Evolutionary conservation across 768 basidiomycete genomes (phyloP).

Genomic region (Tephrocybe sp.): DNA sequence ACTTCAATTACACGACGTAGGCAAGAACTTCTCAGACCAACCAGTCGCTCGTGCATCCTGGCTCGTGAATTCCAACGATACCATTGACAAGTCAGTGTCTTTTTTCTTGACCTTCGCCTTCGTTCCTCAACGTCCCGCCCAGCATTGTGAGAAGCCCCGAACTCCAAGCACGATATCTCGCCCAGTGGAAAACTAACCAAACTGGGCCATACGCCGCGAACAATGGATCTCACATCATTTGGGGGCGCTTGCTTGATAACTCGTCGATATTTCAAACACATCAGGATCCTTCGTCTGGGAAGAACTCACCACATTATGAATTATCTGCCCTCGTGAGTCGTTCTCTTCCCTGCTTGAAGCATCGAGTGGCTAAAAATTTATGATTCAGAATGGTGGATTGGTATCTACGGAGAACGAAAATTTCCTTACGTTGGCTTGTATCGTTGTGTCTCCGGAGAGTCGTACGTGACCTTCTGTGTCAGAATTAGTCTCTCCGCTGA

Average conservation of each 20-base stretch:
- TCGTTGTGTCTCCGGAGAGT: background rate
- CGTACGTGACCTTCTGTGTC: background rate
- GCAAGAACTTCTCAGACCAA: constrained; percentile 1
- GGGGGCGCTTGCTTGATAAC: background rate
- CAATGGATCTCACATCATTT: background rate
- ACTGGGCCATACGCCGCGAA: background rate
- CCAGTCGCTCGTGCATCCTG: background rate
- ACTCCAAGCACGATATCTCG: background rate
- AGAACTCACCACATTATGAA: constrained; percentile 1
- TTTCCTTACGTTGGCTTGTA: background rate
- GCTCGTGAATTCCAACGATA: constrained; percentile 1
- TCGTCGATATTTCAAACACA: background rate
- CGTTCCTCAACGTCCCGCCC: background rate
- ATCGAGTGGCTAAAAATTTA: background rate
- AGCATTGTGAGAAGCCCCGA: background rate
- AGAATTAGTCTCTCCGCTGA: background rate
- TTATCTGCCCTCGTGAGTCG: background rate
- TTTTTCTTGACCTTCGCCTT: background rate
- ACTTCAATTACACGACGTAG: background rate
- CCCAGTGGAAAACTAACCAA: background rate
- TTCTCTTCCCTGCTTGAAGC: background rate
- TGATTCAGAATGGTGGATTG: background rate
- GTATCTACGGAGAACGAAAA: background rate
- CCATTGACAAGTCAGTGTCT: background rate
- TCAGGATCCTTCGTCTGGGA: background rate